phyloP scores from a whole-genome alignment of 2,329 filamentous ascomycete genomes.

The Ophiosphaerella narmari region DNA sequence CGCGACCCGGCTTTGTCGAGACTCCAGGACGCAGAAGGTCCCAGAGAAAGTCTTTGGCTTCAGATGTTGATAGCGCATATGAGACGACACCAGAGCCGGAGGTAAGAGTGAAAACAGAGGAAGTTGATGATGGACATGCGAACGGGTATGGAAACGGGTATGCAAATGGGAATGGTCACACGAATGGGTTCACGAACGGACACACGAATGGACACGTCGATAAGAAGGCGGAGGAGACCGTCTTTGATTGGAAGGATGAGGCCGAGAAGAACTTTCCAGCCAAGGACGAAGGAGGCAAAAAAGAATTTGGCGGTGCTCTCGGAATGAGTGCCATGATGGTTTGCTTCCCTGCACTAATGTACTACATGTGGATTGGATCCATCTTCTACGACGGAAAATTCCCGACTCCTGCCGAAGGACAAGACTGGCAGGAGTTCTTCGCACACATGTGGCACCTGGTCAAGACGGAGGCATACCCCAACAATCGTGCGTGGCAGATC shows the following conservation, averaged over 20 bases:
- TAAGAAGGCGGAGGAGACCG: slow-evolving; percentile 18
- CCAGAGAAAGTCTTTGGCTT: slow-evolving; percentile 48
- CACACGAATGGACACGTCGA: slow-evolving; percentile 43
- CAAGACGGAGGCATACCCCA: slow-evolving; percentile 84
- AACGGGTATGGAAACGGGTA: slow-evolving; percentile 23
- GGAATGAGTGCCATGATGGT: slow-evolving; percentile 87
- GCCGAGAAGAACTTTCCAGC: slow-evolving; percentile 42
- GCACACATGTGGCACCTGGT: slow-evolving; percentile 72
- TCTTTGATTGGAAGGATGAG: slow-evolving; percentile 28
- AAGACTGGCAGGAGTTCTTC: slow-evolving; percentile 73
- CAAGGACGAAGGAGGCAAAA: slow-evolving; percentile 56
- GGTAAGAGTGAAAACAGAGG: slow-evolving; percentile 6
- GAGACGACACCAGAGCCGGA: slow-evolving; percentile 45
- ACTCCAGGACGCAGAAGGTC: slow-evolving; percentile 52
- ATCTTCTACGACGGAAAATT: slow-evolving; percentile 88
- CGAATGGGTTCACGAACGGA: slow-evolving; percentile 39
- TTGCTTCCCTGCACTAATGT: slow-evolving; percentile 93
- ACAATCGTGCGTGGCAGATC: slow-evolving; percentile 80
- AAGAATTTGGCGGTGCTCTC: slow-evolving; percentile 86
- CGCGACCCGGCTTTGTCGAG: slow-evolving; percentile 54
- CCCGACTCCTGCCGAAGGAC: slow-evolving; percentile 67
- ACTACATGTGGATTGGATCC: slow-evolving; percentile 98
- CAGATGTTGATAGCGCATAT: slow-evolving; percentile 27
- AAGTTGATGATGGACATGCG: slow-evolving; percentile 14
- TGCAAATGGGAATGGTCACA: slow-evolving; percentile 44